Evolutionary conservation across 2,329 filamentous ascomycete species (phyloP).

Genomic region (Rhynchosporium secalis): DNA sequence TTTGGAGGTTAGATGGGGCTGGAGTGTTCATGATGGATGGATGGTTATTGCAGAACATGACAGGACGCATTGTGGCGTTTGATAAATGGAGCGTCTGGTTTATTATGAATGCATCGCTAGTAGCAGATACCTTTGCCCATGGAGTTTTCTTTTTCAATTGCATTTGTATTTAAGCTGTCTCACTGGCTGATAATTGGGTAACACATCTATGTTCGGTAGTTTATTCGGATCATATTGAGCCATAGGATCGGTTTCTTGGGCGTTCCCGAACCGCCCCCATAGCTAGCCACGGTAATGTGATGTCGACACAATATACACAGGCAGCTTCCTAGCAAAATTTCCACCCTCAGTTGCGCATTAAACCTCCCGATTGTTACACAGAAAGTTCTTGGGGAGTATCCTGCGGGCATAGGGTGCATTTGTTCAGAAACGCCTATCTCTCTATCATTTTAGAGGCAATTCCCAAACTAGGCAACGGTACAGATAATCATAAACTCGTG

Average conservation of each 20-base stretch:
- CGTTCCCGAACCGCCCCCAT: background rate
- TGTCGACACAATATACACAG: too few relatives aligned
- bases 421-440: constrained; percentile 6
- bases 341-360: background rate
- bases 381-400: background rate
- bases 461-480: background rate
- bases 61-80: background rate
- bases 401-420: background rate
- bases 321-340: too few relatives aligned
- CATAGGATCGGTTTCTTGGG: background rate
- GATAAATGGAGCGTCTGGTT: constrained; percentile 18
- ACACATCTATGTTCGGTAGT: background rate
- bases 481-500: background rate
- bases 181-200: background rate
- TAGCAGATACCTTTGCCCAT: constrained; percentile 29
- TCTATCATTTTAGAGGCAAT: constrained; percentile 1
- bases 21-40: background rate
- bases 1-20: constrained; percentile 46
- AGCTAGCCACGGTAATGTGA: background rate
- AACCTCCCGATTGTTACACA: background rate
- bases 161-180: constrained; percentile 24
- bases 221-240: background rate
- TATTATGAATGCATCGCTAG: constrained; percentile 25
- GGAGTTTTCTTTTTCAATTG: constrained; percentile 27
- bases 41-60: background rate